Conservation (phyloP, 2,329 filamentous ascomycete genomes). For the Xylaria multiplex region DNA sequence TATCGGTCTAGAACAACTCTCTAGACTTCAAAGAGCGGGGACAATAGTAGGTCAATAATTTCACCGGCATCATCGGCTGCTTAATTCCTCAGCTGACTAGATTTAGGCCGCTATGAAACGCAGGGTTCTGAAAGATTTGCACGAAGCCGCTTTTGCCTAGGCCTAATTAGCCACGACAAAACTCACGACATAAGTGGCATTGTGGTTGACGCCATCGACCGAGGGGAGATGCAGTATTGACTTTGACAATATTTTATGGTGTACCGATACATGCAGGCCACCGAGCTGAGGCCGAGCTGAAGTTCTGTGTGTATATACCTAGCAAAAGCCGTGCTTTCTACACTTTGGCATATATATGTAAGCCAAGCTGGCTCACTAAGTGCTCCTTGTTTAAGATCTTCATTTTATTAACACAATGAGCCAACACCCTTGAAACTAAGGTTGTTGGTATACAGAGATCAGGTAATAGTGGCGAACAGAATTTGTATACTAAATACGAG, state of each 20-base stretch:
- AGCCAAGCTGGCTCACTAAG: background rate
- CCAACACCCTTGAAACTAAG: too few relatives aligned
- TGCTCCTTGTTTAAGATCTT: too few relatives aligned
- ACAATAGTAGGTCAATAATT: background rate
- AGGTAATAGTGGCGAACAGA: too few relatives aligned
- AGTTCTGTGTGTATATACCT: background rate
- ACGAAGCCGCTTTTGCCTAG: background rate
- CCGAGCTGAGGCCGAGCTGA: conserved; percentile 21
- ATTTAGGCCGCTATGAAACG: background rate
- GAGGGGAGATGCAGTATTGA: background rate
- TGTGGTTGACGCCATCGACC: conserved; percentile 1
- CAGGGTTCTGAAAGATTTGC: background rate
- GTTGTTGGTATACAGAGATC: too few relatives aligned
- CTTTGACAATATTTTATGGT: background rate
- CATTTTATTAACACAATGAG: too few relatives aligned
- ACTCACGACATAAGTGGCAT: background rate
- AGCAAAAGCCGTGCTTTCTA: too few relatives aligned
- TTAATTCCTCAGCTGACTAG: background rate
- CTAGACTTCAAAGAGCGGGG: background rate
- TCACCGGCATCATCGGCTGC: background rate
- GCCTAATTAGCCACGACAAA: background rate
- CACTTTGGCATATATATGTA: background rate
- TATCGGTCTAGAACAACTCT: background rate
- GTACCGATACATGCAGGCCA: too few relatives aligned
- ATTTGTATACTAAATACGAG: too few relatives aligned